A percentile compares a stretch with the other conserved stretches of the same genome.
Conservation (phyloP, 306 rosid species). For the Rosa persica region DNA sequence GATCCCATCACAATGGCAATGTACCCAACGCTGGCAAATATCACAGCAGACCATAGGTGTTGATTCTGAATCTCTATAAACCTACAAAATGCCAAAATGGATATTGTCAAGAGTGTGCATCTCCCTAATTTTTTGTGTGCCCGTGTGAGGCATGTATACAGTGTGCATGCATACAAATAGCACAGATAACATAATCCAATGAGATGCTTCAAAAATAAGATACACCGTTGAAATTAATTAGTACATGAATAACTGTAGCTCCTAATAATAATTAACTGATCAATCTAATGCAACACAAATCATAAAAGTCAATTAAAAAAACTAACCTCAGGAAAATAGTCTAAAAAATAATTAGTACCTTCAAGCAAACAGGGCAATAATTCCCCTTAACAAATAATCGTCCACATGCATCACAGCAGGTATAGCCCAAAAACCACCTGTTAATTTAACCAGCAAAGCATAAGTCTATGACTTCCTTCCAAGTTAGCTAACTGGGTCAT, state of each 20-base stretch:
- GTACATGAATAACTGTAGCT: neutral
- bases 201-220: neutral
- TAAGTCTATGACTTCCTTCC: constrained; percentile 23
- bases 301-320: neutral
- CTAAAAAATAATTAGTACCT: constrained; percentile 45
- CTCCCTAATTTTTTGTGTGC: neutral
- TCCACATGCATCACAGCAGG: constrained; percentile 99
- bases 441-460: constrained; percentile 22
- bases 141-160: neutral
- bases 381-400: constrained; percentile 96
- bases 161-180: neutral
- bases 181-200: neutral
- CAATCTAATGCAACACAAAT: neutral
- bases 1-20: constrained; percentile 94
- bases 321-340: neutral
- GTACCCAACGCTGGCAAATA: constrained; percentile 98
- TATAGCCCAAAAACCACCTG: constrained; percentile 98
- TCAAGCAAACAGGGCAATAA: constrained; percentile 97
- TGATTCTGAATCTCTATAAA: constrained; percentile 97
- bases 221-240: neutral
- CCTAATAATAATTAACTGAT: neutral
- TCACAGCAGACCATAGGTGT: constrained; percentile 99
- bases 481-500: neutral
- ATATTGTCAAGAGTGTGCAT: constrained; percentile 20
- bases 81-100: constrained; percentile 53